Percentiles rank a stretch among this genome's conserved stretches.
Evolutionary conservation across 345 rosid genomes (phyloP).

Genomic region (Hypericum perforatum): DNA sequence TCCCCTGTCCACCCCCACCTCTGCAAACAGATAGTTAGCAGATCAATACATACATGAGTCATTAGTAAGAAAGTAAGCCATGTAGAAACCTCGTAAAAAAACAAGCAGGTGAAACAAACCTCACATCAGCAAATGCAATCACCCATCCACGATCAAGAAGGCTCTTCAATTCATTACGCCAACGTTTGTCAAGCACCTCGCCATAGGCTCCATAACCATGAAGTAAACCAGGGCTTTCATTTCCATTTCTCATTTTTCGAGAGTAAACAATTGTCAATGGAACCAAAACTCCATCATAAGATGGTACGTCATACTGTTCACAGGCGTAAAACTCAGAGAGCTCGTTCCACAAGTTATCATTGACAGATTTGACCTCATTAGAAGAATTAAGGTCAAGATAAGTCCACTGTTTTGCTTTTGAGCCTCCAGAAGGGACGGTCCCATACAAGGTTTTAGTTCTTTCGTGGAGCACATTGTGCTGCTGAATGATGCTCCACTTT

Average conservation of each 20-base stretch:
- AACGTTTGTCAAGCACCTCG: constrained; percentile 79
- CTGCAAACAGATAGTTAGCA: constrained; percentile 29
- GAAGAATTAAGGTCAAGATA: constrained; percentile 21
- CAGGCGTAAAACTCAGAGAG: constrained; percentile 85
- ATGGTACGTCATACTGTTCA: constrained; percentile 54
- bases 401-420: constrained; percentile 25
- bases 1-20: constrained; percentile 90
- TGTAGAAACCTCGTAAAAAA: not conserved
- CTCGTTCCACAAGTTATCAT: constrained; percentile 77
- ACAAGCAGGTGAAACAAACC: constrained; percentile 34
- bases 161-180: constrained; percentile 88
- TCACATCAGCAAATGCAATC: constrained; percentile 90
- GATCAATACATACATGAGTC: not conserved
- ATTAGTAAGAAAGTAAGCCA: not conserved
- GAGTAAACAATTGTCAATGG: constrained; percentile 79
- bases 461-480: constrained; percentile 89
- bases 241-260: constrained; percentile 32
- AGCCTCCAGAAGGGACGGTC: constrained; percentile 37
- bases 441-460: constrained; percentile 84
- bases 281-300: constrained; percentile 61
- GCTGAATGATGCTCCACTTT: constrained; percentile 83
- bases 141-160: constrained; percentile 98
- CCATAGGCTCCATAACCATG: constrained; percentile 97
- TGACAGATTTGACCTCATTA: constrained; percentile 37
- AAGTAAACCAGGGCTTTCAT: constrained; percentile 58